A percentile compares a stretch with the other conserved stretches of the same genome.
These are phyloP conservation scores for Rosa multiflora DNA, from an alignment of 306 rosid genomes.

Conservation along the genomic window DNA sequence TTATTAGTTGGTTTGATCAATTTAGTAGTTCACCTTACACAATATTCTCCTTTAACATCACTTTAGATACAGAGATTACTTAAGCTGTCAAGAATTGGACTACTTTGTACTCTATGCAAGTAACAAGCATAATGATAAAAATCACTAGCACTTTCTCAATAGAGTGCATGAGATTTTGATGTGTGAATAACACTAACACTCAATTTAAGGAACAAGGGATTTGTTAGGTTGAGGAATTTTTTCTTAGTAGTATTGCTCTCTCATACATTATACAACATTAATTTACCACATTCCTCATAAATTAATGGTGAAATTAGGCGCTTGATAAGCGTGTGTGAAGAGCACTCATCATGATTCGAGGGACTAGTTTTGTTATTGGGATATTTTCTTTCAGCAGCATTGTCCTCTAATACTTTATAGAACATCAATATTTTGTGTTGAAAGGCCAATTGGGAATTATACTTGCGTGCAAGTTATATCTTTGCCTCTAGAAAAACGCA, in stretches of 20 bases:
- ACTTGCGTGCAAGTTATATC: constrained; percentile 48
- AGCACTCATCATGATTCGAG: not conserved
- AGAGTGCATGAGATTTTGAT: not conserved
- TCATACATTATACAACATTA: not conserved
- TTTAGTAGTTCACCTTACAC: too few species aligned
- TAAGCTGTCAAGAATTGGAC: not conserved
- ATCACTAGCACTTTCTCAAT: not conserved
- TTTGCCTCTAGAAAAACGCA: constrained; percentile 30
- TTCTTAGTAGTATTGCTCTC: too few species aligned
- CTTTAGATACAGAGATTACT: not conserved
- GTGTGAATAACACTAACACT: not conserved
- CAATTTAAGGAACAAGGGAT: not conserved
- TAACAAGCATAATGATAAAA: not conserved
- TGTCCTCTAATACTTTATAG: constrained; percentile 1
- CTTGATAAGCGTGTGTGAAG: not conserved
- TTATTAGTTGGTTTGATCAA: too few species aligned
- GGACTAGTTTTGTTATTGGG: not conserved
- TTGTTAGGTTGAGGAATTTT: too few species aligned
- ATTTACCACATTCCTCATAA: too few species aligned
- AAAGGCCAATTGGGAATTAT: not conserved
- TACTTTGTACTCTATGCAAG: not conserved
- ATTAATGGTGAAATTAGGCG: not conserved
- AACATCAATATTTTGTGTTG: not conserved
- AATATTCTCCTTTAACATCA: too few species aligned
- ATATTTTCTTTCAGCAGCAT: too few species aligned